Evolutionary conservation across 1,284 basidiomycete genomes (phyloP), one percentile per base, ranked within the genome.

Genomic region (Ganoderma multipileum): DNA sequence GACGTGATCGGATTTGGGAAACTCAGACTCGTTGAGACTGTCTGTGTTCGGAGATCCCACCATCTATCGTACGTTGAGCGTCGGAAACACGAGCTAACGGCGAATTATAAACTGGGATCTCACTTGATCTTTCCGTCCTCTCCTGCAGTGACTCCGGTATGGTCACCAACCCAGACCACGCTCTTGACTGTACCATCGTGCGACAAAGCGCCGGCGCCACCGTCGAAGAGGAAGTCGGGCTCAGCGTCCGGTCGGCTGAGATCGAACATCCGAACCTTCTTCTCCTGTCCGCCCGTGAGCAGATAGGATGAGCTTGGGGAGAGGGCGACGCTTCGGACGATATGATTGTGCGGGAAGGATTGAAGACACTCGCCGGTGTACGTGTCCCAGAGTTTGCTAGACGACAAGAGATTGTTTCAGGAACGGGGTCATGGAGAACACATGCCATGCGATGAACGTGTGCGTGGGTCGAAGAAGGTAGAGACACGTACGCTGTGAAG

Each of bases 301-400:
- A 96, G 86, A 78, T 89, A 90, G 3, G 85, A 84, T 14, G 89
- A 83, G 59, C 82, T 81, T 11, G 90, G 88, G 12, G 94, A 92
- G 72, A 99, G 84, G 16, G 96, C 96, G 50, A 98, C 95, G 50
- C 93, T 95, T 72, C 97, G 93, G 74, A 99, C 97, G 79, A 99
- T 99, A 82, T 99, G 98, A 79, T 97, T 94, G 82, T 99, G 97
- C 26, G 95, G 90, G 77, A 99, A 98, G 14, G 96, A 98, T 76
- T 98, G 94, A 41, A 99, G 85, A 47, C 87, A 83, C 33, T 91
- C 86, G 69, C 97, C 98, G 41, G 91, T 91, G 79, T 93, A 97
- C 20, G 97, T 95, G 82, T 99, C 96, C 98, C 98, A 99, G 68
- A 99, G 89, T 85, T 99, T 99, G 68, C 95, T 97, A 76, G 73